phyloP scores from a whole-genome alignment of 306 rosid species.

The Citrullus mucosospermus region DNA sequence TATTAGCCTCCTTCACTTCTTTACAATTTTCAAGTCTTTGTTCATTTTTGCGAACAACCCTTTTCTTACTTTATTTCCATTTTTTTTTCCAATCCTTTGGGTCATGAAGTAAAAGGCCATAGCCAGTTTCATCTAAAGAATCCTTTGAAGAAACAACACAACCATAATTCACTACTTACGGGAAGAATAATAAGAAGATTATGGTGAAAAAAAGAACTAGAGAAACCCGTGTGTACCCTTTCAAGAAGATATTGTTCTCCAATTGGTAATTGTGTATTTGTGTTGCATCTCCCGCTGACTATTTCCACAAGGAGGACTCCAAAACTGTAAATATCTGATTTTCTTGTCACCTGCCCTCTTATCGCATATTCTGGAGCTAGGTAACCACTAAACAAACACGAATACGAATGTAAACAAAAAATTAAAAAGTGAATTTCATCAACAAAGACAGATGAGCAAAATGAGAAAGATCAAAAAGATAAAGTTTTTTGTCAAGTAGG shows the following conservation, averaged over 20 bases:
- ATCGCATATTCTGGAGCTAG: conserved; percentile 97
- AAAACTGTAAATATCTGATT: conserved; percentile 79
- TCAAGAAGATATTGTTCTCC: conserved; percentile 78
- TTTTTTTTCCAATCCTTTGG: too few relatives aligned
- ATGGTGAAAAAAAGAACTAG: not conserved
- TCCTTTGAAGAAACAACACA: not conserved
- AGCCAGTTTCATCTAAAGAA: not conserved
- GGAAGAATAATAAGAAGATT: not conserved
- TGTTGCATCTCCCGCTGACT: conserved; percentile 77
- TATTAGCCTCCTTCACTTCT: not conserved
- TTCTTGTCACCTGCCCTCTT: conserved; percentile 68
- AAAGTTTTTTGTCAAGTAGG: not conserved
- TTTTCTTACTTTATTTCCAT: too few relatives aligned
- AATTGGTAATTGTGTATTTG: conserved; percentile 48
- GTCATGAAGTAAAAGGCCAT: not conserved
- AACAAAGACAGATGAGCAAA: not conserved
- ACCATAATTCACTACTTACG: not conserved
- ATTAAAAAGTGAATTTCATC: not conserved
- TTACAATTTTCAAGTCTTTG: not conserved
- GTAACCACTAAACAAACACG: conserved; percentile 59
- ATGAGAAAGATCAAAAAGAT: not conserved
- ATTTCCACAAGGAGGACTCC: conserved; percentile 88
- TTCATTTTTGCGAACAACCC: not conserved
- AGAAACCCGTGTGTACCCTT: conserved; percentile 41
- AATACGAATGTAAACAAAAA: not conserved